Conservation (phyloP, 2,329 filamentous ascomycete genomes). For the Xylaria sp. region DNA sequence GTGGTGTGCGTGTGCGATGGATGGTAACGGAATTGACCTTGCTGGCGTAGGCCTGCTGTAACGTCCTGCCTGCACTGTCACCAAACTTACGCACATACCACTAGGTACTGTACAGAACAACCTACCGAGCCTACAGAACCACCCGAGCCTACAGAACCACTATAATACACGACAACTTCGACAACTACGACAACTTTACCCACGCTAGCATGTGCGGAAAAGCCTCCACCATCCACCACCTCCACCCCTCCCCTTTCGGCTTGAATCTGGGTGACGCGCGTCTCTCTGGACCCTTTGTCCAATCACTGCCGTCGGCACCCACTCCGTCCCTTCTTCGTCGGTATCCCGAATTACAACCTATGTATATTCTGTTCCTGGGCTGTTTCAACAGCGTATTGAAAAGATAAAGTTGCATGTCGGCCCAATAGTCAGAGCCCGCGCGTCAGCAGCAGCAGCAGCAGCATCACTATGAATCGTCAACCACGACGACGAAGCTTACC, state of each 20-base stretch:
- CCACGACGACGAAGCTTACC: not conserved
- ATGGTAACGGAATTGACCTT: conserved; percentile 3
- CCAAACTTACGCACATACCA: not conserved
- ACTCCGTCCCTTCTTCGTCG: conserved; percentile 14
- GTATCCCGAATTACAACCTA: conserved; percentile 16
- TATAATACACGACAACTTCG: too few species aligned
- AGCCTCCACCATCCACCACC: conserved; percentile 25
- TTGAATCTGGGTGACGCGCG: conserved; percentile 44
- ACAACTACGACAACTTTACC: too few species aligned
- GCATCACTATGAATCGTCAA: not conserved
- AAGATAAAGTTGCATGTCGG: not conserved
- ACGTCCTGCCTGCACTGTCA: not conserved
- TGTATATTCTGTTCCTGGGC: conserved; percentile 1
- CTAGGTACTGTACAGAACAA: too few species aligned
- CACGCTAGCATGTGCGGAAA: conserved; percentile 10
- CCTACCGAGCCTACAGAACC: too few species aligned
- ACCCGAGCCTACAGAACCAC: not conserved
- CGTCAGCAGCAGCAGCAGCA: too few species aligned
- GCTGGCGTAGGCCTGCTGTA: conserved; percentile 27
- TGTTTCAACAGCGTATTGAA: conserved; percentile 10
- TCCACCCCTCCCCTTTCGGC: conserved; percentile 25
- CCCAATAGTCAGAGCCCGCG: not conserved
- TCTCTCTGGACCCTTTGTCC: conserved; percentile 38
- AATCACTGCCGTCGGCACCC: conserved; percentile 36
- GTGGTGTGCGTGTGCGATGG: conserved; percentile 29